Evolutionary conservation across 257 asterid species (phyloP).

Genomic region (Leonotis leonurus): DNA sequence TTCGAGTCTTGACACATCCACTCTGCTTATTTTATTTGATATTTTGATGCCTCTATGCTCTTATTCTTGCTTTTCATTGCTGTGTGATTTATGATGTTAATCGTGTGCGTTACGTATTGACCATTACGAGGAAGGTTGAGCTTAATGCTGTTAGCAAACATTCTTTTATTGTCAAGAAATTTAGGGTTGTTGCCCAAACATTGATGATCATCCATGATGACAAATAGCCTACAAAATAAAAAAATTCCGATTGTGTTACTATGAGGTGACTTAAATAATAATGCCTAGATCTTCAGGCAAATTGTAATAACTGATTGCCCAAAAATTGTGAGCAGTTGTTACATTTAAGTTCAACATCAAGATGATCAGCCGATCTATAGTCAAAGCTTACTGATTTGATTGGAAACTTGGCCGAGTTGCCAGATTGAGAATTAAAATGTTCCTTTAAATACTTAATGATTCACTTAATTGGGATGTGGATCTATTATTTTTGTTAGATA

Average conservation of each 20-base stretch:
- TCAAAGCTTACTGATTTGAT: no score
- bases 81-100: neutral
- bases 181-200: no score
- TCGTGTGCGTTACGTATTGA: neutral
- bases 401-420: no score
- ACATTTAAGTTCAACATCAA: neutral
- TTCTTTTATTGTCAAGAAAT: neutral
- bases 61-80: neutral
- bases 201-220: no score
- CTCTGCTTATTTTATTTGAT: neutral
- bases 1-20: neutral
- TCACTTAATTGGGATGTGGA: neutral
- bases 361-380: neutral
- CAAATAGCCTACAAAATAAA: no score
- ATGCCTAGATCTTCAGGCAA: neutral
- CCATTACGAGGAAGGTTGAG: neutral
- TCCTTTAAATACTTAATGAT: neutral
- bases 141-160: no score
- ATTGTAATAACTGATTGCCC: neutral
- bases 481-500: neutral
- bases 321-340: neutral
- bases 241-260: no score
- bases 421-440: neutral
- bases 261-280: neutral
- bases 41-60: neutral